phyloP scores from a whole-genome alignment of 2,329 filamentous ascomycete species.

The Aspergillus ustus region DNA sequence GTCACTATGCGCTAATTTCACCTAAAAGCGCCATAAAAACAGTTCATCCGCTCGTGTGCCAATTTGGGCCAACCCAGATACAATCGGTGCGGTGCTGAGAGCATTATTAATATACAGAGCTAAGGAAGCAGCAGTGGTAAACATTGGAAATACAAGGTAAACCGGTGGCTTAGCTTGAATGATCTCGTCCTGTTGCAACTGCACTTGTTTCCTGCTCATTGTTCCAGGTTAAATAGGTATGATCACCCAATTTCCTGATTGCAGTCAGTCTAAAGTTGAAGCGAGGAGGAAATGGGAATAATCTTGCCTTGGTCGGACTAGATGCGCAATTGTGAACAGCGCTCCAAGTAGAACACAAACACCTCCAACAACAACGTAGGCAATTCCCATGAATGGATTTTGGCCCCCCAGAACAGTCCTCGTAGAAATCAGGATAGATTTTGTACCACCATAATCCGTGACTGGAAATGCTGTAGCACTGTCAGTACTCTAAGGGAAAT shows the following conservation, averaged over 20 bases:
- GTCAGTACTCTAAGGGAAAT: slow-evolving; percentile 21
- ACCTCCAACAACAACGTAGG: slow-evolving; percentile 91
- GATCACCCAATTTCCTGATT: slow-evolving; percentile 89
- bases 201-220: slow-evolving; percentile 66
- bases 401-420: slow-evolving; percentile 91
- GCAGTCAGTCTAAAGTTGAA: slow-evolving; percentile 1
- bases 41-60: slow-evolving; percentile 17
- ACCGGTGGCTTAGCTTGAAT: slow-evolving; percentile 22
- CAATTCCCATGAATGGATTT: slow-evolving; percentile 95
- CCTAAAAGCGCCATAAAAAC: slow-evolving; percentile 15
- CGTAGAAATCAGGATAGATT: slow-evolving; percentile 87
- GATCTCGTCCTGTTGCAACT: slow-evolving; percentile 60
- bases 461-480: slow-evolving; percentile 74
- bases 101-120: slow-evolving; percentile 19
- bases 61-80: neutral
- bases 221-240: slow-evolving; percentile 98
- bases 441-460: slow-evolving; percentile 78
- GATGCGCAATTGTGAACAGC: slow-evolving; percentile 86
- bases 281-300: no score
- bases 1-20: slow-evolving; percentile 13
- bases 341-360: slow-evolving; percentile 87
- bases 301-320: slow-evolving; percentile 83
- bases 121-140: neutral
- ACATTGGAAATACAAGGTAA: neutral
- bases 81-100: slow-evolving; percentile 1